phyloP scores from a whole-genome alignment of 2,329 filamentous ascomycete species.

The Mycocentrospora acerina region DNA sequence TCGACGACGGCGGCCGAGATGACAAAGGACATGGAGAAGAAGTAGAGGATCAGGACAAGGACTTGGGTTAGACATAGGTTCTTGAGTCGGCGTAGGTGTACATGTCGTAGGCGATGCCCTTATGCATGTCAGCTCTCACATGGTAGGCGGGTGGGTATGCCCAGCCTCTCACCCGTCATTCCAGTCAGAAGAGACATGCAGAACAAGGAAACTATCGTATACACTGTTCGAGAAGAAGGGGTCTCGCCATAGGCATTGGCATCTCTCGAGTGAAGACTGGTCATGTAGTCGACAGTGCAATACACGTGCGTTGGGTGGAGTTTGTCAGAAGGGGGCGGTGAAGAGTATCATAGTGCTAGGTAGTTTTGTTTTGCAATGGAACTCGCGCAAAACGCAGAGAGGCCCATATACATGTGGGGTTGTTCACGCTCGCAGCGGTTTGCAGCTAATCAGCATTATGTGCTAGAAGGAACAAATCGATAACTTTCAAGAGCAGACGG shows the following conservation, averaged over 20 bases:
- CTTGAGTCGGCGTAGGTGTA: conserved; percentile 1
- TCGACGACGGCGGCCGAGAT: conserved; percentile 36
- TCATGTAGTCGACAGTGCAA: no score
- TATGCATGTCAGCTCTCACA: not conserved
- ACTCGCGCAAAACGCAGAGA: no score
- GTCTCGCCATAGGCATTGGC: conserved; percentile 6
- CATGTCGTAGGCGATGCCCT: conserved; percentile 20
- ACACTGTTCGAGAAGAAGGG: conserved; percentile 9
- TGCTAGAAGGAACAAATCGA: no score
- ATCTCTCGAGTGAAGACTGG: not conserved
- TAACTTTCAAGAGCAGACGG: no score
- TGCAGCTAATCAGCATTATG: no score
- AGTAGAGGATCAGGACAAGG: conserved; percentile 39
- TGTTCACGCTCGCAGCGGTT: no score
- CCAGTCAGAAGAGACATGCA: conserved; percentile 31
- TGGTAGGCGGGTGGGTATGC: not conserved
- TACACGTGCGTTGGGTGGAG: not conserved
- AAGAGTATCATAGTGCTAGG: conserved; percentile 3
- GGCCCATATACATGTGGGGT: no score
- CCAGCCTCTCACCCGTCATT: conserved; percentile 19
- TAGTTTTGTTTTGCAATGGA: not conserved
- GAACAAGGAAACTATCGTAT: conserved; percentile 18
- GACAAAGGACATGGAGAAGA: conserved; percentile 39
- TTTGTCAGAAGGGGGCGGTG: not conserved
- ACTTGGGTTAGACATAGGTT: conserved; percentile 20